Base-by-base conservation (phyloP, 75 land plant genomes). In the Pinus albicaulis region DNA sequence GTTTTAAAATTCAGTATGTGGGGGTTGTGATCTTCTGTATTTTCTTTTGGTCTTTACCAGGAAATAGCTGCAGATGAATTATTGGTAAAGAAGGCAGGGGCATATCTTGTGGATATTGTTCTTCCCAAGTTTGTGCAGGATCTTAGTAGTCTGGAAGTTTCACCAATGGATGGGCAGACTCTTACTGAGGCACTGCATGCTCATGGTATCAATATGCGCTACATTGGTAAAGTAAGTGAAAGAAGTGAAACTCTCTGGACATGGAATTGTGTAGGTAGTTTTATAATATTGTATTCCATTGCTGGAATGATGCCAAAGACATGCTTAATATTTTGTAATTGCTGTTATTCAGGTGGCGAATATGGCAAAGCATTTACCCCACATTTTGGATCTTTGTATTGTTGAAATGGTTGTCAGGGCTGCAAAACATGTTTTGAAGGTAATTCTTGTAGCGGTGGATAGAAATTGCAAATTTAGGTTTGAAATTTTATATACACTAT, bases 161-260 rank as follows among this genome's bases (percentile, higher is more conserved):
- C 99, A n/a, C 99, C 99, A 11, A 97, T 97, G 99, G 99, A 97
- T 91, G 99, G 99, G 24, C 99, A 95, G 79, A 97, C 99, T 57
- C 77, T 97, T 65, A 92, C 98, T 76, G 99, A 97, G 79, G 95
- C 99, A 52, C 89, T 97, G 41, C 99, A 97, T 89, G 99, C 98
- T 52, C 99, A 97, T 85, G 99, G 99, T 24, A 92, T 97, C 44
- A 97, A 97, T 78, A 66, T 95, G 66, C 94, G 99, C 25, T 97
- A 97, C 72, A 86, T 97, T 81, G 99, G 99, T 80, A 86, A 91
- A 73, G 99, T 97, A 84, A 76, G 86, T 25, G 31, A 57, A 17
- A 6, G 16, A n/a, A 59, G 57, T 55, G 23, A 17, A n/a, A 48
- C 24, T 20, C 14, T 78, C 7, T 66, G 55, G 24, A 26, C 41